Evolutionary conservation across 2,329 filamentous ascomycete species (phyloP), one percentile per base, ranked within the genome.

Genomic region (Sporothrix pallida): DNA sequence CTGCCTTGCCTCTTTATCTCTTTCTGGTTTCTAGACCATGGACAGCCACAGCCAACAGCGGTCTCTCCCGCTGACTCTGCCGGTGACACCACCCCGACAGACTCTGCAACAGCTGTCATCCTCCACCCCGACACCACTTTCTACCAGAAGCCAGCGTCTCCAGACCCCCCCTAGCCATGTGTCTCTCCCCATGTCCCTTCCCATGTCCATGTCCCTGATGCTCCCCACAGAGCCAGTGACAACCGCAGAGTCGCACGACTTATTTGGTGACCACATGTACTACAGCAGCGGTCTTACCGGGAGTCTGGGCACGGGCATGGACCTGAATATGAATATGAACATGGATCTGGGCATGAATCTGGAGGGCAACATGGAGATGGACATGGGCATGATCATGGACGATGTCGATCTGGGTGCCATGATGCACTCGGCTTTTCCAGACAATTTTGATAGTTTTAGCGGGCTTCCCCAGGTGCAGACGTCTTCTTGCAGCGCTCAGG

Each of bases 221-320:
- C 52, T 60, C 31, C 52, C 31, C 50, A 60, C 68, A 44, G 54
- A 60, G 12, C 23, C 50, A 12, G 17, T 6, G 3, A 48, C 50
- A 5, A 17, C 4, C 23, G 13, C 48, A 69, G 48, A 31, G 67
- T 69, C 67, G 17, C 48, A 69, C 67, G 48, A 54, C 48, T 4
- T 56, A 48, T 69, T 54, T 69, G 67, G 67, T 17, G 67, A 42
- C 23, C 65, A 52, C 48, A 52, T 69, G 67, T 69, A 69, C 67
- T 54, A 69, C 67, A 37, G 17, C 10, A 37, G 31, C 31, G 31
- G 31, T 37, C 31, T 37, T 37, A 37, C 31, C 31, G 31, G 31
- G 31, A 37, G 31, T 37, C 31, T 44, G 37, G 31, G 15, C 60
- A 26, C 54, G 63, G 63, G 13, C 12, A 17, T 63, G 37, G 60